These are phyloP conservation scores for Venturiaceae sp. DNA, from an alignment of 2,329 filamentous ascomycete species.

Conservation along the genomic window DNA sequence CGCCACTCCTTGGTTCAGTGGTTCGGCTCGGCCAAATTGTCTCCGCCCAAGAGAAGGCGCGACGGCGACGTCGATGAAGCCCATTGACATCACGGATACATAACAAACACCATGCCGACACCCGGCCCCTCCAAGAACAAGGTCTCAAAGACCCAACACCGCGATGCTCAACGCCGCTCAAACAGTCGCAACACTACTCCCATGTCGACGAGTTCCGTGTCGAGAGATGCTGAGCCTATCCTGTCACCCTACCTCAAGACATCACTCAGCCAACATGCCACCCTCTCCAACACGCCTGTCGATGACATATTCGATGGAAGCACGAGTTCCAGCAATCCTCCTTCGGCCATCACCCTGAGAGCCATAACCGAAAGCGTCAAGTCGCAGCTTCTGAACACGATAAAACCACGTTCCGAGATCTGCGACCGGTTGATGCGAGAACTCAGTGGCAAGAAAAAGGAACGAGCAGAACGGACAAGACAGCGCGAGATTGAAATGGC, in stretches of 20 bases:
- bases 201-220: conserved; percentile 40
- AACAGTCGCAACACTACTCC: conserved; percentile 73
- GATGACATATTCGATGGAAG: conserved; percentile 61
- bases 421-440: conserved; percentile 68
- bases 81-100: neutral
- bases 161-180: conserved; percentile 47
- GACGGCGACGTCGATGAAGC: neutral
- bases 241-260: conserved; percentile 56
- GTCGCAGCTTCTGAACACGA: conserved; percentile 33
- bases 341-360: conserved; percentile 54
- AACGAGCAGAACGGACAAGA: conserved; percentile 43
- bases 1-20: no score
- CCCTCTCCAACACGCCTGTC: conserved; percentile 45
- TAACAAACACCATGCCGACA: neutral
- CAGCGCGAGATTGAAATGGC: conserved; percentile 39
- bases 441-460: conserved; percentile 56
- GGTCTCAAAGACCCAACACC: conserved; percentile 30
- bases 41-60: no score
- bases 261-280: conserved; percentile 40
- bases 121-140: conserved; percentile 39
- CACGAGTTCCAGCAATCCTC: conserved; percentile 39
- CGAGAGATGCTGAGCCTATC: conserved; percentile 27
- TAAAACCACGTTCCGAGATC: conserved; percentile 46
- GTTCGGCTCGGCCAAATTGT: no score
- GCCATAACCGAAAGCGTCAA: conserved; percentile 58